Evolutionary conservation across 73 alveolate species (phyloP).

Genomic region (Paramecium octaurelia): DNA sequence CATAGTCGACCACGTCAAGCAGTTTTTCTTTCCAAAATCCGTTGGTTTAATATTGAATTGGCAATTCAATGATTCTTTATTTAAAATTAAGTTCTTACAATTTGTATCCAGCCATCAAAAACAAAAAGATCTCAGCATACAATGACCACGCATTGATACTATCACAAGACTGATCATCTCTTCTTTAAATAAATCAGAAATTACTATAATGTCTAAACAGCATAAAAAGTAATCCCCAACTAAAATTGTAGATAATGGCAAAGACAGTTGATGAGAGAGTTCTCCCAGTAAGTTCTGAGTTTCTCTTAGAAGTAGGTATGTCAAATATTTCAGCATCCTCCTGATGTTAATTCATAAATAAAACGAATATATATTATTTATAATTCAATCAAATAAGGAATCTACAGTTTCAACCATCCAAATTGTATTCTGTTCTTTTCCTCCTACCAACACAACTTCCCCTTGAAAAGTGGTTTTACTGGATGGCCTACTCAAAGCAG

Average conservation of each 20-base stretch:
- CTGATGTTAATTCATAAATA: background rate
- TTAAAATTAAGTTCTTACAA: background rate
- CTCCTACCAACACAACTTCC: background rate
- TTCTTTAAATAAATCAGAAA: background rate
- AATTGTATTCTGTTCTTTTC: background rate
- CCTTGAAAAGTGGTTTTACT: constrained; percentile 32
- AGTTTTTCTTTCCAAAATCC: background rate
- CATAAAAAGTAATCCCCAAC: background rate
- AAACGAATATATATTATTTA: background rate
- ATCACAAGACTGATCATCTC: constrained; percentile 18
- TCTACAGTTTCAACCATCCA: constrained; percentile 37
- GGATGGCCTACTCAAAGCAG: background rate
- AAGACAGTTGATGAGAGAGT: background rate
- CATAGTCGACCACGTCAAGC: background rate
- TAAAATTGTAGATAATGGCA: background rate
- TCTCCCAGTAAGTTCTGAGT: background rate
- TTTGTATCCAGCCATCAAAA: background rate
- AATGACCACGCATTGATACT: background rate
- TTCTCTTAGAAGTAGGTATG: background rate
- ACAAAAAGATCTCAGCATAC: background rate
- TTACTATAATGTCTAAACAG: constrained; percentile 5
- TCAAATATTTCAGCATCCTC: background rate
- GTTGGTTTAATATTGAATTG: background rate
- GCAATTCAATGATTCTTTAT: background rate
- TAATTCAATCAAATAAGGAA: constrained; percentile 35